These are phyloP conservation scores for Fragaria vesca DNA, from an alignment of 306 rosid genomes.

Conservation along the genomic window DNA sequence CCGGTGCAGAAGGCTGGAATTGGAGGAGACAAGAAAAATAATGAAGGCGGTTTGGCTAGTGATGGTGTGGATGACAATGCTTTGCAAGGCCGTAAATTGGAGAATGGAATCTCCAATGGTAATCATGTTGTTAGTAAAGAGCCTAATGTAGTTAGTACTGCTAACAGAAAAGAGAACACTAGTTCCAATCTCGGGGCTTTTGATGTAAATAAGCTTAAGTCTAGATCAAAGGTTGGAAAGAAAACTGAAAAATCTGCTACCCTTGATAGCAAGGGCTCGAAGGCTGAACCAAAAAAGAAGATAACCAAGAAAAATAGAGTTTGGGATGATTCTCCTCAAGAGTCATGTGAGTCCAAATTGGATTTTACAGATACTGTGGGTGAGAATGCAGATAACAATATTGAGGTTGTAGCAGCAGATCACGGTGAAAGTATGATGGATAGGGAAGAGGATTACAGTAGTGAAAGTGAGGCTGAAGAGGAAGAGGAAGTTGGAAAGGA, in stretches of 20 bases:
- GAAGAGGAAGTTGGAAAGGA: slow-evolving; percentile 63
- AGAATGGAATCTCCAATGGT: slow-evolving; percentile 62
- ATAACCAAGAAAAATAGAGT: slow-evolving; percentile 83
- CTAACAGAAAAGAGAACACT: slow-evolving; percentile 62
- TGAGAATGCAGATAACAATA: slow-evolving; percentile 58
- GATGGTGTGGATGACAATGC: slow-evolving; percentile 47
- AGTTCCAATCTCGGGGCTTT: slow-evolving; percentile 86
- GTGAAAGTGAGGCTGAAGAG: slow-evolving; percentile 84
- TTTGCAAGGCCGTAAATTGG: slow-evolving; percentile 51
- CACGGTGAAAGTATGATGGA: slow-evolving; percentile 99
- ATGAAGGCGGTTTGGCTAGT: slow-evolving; percentile 43
- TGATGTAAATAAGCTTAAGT: slow-evolving; percentile 95
- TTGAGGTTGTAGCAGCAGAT: slow-evolving; percentile 70
- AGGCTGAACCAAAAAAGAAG: slow-evolving; percentile 69
- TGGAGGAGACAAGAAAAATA: slow-evolving; percentile 53
- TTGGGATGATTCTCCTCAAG: slow-evolving; percentile 54
- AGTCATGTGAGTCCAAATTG: slow-evolving; percentile 57
- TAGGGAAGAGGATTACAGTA: slow-evolving; percentile 83
- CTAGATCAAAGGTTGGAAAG: slow-evolving; percentile 71
- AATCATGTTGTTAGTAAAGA: slow-evolving; percentile 46
- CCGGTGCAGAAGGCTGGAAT: slow-evolving; percentile 57
- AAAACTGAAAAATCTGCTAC: slow-evolving; percentile 59
- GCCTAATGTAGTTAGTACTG: slow-evolving; percentile 43
- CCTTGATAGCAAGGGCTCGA: slow-evolving; percentile 59
- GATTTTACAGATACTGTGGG: slow-evolving; percentile 74